Conservation (phyloP, 1,284 basidiomycete species). For the Fomitopsis betulina region DNA sequence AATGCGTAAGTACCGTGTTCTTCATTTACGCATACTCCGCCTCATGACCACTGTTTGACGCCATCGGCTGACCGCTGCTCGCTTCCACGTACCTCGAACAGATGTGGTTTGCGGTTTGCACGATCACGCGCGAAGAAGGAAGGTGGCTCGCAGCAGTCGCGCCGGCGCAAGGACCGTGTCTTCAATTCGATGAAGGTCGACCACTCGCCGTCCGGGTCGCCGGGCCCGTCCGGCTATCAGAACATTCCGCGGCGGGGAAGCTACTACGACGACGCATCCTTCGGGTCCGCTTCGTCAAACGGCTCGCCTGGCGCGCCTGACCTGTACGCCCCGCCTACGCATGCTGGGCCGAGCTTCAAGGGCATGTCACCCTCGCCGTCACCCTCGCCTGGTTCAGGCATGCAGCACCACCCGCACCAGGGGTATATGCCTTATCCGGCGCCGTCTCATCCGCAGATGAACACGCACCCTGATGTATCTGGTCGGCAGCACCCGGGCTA, state of each 20-base stretch:
- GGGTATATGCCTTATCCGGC: slow-evolving; percentile 49
- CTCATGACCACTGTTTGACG: slow-evolving; percentile 20
- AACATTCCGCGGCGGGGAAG: slow-evolving; percentile 30
- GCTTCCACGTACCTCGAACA: slow-evolving; percentile 25
- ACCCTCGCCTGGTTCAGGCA: slow-evolving; percentile 49
- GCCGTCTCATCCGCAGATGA: slow-evolving; percentile 1
- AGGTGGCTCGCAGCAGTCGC: slow-evolving; percentile 36
- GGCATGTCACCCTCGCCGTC: slow-evolving; percentile 40
- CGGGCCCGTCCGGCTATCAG: slow-evolving; percentile 32
- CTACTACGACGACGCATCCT: slow-evolving; percentile 46
- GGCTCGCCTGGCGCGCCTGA: slow-evolving; percentile 53
- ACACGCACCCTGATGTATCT: slow-evolving; percentile 12
- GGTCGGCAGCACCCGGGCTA: slow-evolving; percentile 18
- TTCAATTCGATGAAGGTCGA: slow-evolving; percentile 31
- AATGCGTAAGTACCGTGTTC: slow-evolving; percentile 71
- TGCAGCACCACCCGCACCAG: slow-evolving; percentile 52
- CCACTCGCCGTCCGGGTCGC: slow-evolving; percentile 37
- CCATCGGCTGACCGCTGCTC: background rate
- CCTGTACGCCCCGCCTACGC: slow-evolving; percentile 42
- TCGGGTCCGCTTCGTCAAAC: slow-evolving; percentile 42
- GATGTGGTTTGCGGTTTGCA: slow-evolving; percentile 77
- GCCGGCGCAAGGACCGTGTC: slow-evolving; percentile 40
- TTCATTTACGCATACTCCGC: slow-evolving; percentile 13
- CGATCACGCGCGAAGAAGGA: slow-evolving; percentile 82
- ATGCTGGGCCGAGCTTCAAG: slow-evolving; percentile 33